phyloP scores from a whole-genome alignment of 352 stramenopile genomes.

The Globisporangium solare region DNA sequence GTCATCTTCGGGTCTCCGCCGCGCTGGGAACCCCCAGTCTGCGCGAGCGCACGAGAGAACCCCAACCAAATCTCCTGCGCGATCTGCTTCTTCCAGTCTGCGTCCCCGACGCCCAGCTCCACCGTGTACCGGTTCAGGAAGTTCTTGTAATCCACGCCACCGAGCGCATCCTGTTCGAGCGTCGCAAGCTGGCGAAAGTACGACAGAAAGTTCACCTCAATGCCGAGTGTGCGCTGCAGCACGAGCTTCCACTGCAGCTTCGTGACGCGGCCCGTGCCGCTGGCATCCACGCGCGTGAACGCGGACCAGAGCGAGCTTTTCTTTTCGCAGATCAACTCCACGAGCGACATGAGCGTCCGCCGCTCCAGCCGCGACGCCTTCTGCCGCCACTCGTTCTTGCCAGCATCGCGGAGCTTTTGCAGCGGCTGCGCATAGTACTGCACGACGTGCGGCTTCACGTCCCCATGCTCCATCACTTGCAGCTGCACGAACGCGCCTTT shows the following conservation, averaged over 20 bases:
- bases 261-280: slow-evolving; percentile 35
- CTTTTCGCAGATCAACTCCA: slow-evolving; percentile 80
- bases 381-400: slow-evolving; percentile 75
- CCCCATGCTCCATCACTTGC: slow-evolving; percentile 52
- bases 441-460: slow-evolving; percentile 89
- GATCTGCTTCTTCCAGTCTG: slow-evolving; percentile 64
- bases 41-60: slow-evolving; percentile 52
- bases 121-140: slow-evolving; percentile 77
- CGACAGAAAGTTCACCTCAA: slow-evolving; percentile 61
- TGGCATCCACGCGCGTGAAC: slow-evolving; percentile 41
- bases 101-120: slow-evolving; percentile 47
- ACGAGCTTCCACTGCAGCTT: slow-evolving; percentile 69
- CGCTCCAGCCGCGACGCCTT: slow-evolving; percentile 67
- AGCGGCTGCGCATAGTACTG: slow-evolving; percentile 89
- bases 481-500: slow-evolving; percentile 78
- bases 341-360: slow-evolving; percentile 71
- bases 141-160: slow-evolving; percentile 60
- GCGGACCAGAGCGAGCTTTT: slow-evolving; percentile 45
- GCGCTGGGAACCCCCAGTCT: slow-evolving; percentile 14
- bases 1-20: slow-evolving; percentile 42
- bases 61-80: slow-evolving; percentile 70
- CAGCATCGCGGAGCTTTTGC: slow-evolving; percentile 60
- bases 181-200: slow-evolving; percentile 67
- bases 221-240: slow-evolving; percentile 52
- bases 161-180: slow-evolving; percentile 24